phyloP scores from a whole-genome alignment of 306 rosid genomes.

The Malus sylvestris region DNA sequence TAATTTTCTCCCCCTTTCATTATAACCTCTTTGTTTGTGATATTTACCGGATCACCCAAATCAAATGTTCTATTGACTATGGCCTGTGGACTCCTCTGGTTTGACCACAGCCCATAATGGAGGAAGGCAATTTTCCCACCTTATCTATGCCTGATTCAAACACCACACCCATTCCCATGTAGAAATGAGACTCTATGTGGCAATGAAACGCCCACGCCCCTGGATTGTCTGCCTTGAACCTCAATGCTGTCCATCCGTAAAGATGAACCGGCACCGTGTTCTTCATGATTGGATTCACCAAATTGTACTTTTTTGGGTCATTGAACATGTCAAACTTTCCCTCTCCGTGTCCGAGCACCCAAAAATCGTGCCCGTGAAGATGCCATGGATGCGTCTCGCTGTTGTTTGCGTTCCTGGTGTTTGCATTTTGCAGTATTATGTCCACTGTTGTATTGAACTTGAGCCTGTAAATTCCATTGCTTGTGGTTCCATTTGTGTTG shows the following conservation, averaged over 20 bases:
- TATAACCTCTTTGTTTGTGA: neutral
- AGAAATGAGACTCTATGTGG: constrained; percentile 81
- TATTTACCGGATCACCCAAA: neutral
- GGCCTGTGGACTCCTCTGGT: constrained; percentile 32
- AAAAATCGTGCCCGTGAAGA: constrained; percentile 80
- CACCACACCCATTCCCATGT: constrained; percentile 85
- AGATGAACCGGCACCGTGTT: constrained; percentile 71
- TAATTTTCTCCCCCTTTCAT: neutral
- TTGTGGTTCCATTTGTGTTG: constrained; percentile 47
- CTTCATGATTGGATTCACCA: constrained; percentile 77
- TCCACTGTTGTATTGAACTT: constrained; percentile 38
- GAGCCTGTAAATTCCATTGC: constrained; percentile 54
- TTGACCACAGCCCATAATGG: constrained; percentile 81
- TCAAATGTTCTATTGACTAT: neutral
- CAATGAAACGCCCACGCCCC: constrained; percentile 94
- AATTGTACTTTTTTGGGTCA: constrained; percentile 50
- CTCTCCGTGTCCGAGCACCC: constrained; percentile 72
- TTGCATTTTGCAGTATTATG: constrained; percentile 63
- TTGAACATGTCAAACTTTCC: constrained; percentile 53
- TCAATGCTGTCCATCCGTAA: constrained; percentile 81
- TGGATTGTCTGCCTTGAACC: constrained; percentile 69
- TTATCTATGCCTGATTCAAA: constrained; percentile 73
- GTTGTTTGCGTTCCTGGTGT: neutral
- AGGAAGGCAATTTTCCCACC: constrained; percentile 53
- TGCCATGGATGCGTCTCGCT: constrained; percentile 91